Percentiles rank a stretch among this genome's conserved stretches.
phyloP scores from a whole-genome alignment of 2,329 filamentous ascomycete species.

The Onygena corvina region DNA sequence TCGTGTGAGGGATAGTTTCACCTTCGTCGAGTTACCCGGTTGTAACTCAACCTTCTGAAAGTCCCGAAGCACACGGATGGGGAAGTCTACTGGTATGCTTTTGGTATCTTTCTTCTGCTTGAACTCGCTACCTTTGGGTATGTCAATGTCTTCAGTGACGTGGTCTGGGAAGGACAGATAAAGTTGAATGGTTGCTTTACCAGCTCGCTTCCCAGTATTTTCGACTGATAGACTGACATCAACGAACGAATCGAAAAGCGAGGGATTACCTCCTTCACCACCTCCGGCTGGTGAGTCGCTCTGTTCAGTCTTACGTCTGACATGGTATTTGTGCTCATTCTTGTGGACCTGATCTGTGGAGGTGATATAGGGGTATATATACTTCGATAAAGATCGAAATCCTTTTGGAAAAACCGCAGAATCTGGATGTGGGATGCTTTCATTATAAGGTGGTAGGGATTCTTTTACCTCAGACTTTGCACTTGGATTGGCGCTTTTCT shows the following conservation, averaged over 20 bases:
- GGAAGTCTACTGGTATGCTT: conserved; percentile 14
- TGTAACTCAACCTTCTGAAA: conserved; percentile 42
- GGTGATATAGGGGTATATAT: conserved; percentile 60
- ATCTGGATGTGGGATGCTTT: conserved; percentile 43
- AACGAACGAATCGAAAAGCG: conserved; percentile 43
- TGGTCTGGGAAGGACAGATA: conserved; percentile 39
- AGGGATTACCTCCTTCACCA: conserved; percentile 49
- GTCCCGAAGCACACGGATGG: conserved; percentile 35
- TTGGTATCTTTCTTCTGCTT: not conserved
- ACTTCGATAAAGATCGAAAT: conserved; percentile 53
- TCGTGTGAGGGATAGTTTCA: conserved; percentile 36
- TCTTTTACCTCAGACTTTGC: conserved; percentile 32
- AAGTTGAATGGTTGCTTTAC: conserved; percentile 44
- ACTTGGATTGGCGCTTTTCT: conserved; percentile 39
- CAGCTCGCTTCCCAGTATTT: conserved; percentile 41
- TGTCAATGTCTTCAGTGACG: conserved; percentile 26
- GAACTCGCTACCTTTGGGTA: conserved; percentile 21
- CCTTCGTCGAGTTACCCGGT: conserved; percentile 31
- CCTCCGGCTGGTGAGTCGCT: conserved; percentile 54
- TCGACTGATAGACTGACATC: conserved; percentile 37
- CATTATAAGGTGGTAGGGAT: conserved; percentile 44
- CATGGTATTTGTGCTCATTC: conserved; percentile 41
- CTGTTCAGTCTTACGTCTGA: conserved; percentile 42
- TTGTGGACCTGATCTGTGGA: conserved; percentile 38
- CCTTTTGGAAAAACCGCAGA: conserved; percentile 49